phyloP scores from a whole-genome alignment of 768 basidiomycete genomes.

The Asterophora lycoperdoides region DNA sequence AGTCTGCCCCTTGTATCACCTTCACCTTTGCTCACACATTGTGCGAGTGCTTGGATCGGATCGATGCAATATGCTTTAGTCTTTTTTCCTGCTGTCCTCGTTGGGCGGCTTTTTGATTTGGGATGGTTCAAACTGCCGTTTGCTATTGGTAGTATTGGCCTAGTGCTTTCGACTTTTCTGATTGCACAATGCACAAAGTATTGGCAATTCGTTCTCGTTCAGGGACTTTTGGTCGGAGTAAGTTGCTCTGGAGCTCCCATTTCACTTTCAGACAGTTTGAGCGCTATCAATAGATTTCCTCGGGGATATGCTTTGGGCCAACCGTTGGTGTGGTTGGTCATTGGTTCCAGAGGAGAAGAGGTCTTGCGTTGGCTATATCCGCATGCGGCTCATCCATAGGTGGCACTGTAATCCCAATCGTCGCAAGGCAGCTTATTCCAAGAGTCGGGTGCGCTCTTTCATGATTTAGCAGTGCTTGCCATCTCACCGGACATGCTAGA shows the following conservation, averaged over 20 bases:
- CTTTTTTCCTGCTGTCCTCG: constrained; percentile 46
- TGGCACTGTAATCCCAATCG: constrained; percentile 59
- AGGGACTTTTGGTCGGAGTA: constrained; percentile 57
- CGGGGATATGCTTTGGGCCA: constrained; percentile 41
- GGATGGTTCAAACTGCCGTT: constrained; percentile 52
- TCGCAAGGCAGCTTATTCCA: constrained; percentile 47
- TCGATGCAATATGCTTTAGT: constrained; percentile 43
- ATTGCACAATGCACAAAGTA: constrained; percentile 55
- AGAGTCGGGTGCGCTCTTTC: constrained; percentile 43
- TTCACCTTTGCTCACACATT: neutral
- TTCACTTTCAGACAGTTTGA: neutral
- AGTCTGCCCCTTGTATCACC: constrained; percentile 4
- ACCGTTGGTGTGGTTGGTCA: constrained; percentile 50
- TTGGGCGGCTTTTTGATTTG: constrained; percentile 58
- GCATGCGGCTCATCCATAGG: constrained; percentile 58
- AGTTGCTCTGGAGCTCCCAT: constrained; percentile 21
- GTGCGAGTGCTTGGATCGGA: constrained; percentile 30
- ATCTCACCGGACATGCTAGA: constrained; percentile 25
- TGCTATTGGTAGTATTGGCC: constrained; percentile 36
- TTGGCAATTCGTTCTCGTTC: constrained; percentile 65
- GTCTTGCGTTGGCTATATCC: constrained; percentile 49
- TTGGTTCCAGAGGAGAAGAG: constrained; percentile 58
- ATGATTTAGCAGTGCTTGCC: neutral
- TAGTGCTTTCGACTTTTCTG: constrained; percentile 48
- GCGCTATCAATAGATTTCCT: constrained; percentile 7